Evolutionary conservation across 192 early-diverging fungal genomes (phyloP), one percentile per base, ranked within the genome.

Genomic region (Funneliformis geosporum): DNA sequence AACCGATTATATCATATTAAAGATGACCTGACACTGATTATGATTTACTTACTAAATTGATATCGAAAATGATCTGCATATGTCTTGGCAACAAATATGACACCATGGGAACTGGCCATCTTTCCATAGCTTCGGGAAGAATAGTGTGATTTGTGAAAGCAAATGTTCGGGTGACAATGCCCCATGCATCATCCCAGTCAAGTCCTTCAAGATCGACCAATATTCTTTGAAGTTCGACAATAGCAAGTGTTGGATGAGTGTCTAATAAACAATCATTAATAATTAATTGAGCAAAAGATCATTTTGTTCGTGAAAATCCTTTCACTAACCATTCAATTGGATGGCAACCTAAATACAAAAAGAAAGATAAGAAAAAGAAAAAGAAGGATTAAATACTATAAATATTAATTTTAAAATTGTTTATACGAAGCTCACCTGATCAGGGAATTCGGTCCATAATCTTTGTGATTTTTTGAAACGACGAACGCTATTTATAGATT

Each of bases 111-210:
- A 98, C 97, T 3, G 96, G 90, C 98, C 98, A 99, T 82, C 92
- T 93, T 87, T 99, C 98, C 85, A 99, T 90, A 67, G 98, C 98
- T 87, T 99, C 98, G 69, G 98, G 98, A 73, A 99, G 90, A 23
- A 99, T 95, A 4, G 98, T 99, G 88, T 99, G 98, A 87, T 99
- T 99, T 84, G 98, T 99, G 84, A 97, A 98, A 23, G 95, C 97
- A 88, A 97, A 98, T 2, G 93, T 95, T 81, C 87, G 90, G 64
- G 92, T 96, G 25, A 91, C 91, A 75, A 94, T 93, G n/a, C 89
- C 89, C 97, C 96, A 99, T 33, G 98, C 96, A 74, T 92, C 91
- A 85, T 98, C 98, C 98, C 98, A 99, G 59, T 80, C 85, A 68
- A 99, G 83, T 64, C 89, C 90, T 84, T 98, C 96, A 43, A 95